These are phyloP conservation scores for Eucalyptus decipiens DNA, from an alignment of 345 rosid genomes.

Conservation along the genomic window DNA sequence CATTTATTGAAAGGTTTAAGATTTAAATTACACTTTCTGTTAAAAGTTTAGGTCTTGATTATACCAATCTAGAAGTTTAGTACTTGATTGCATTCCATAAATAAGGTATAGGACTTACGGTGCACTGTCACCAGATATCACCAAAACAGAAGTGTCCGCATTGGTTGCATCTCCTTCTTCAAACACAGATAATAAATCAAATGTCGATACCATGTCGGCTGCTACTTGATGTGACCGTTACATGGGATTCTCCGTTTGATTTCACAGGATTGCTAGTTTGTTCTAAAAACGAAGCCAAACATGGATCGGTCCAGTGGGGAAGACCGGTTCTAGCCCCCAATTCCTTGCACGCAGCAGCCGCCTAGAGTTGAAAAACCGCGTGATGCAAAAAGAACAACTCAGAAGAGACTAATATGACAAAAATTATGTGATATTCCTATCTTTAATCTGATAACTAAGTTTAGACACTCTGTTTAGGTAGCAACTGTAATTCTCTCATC, in stretches of 20 bases:
- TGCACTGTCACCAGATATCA: accelerated
- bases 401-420: neutral
- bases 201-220: neutral
- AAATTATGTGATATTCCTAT: neutral
- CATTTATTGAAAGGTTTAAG: neutral
- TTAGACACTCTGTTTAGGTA: neutral
- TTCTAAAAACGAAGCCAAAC: constrained; percentile 26
- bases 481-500: neutral
- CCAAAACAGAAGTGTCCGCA: neutral
- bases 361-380: constrained; percentile 29
- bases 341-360: constrained; percentile 62
- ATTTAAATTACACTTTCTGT: neutral
- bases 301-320: constrained; percentile 43
- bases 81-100: neutral
- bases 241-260: neutral
- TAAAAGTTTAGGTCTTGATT: neutral
- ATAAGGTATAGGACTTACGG: neutral
- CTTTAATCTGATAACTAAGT: neutral
- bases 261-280: neutral
- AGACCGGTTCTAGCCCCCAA: constrained; percentile 81
- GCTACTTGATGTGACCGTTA: neutral
- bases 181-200: neutral
- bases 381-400: neutral
- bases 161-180: neutral
- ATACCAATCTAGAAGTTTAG: neutral